Evolutionary conservation across 768 basidiomycete species (phyloP).

Genomic region (Agaricus subrufescens): DNA sequence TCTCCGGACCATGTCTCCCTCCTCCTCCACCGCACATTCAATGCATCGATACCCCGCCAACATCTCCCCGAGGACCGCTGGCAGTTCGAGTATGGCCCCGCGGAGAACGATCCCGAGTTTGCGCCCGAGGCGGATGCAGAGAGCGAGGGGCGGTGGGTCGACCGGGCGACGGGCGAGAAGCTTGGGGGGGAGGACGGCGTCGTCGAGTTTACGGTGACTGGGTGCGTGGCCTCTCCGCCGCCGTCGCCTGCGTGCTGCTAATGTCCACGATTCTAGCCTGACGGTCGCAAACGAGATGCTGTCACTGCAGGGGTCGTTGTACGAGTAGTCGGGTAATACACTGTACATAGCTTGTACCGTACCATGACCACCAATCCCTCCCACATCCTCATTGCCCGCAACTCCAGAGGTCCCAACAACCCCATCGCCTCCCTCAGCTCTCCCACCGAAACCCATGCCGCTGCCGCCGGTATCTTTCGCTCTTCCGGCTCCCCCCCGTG

Average conservation of each 20-base stretch:
- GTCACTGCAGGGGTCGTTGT: conserved; percentile 65
- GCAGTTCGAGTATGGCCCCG: conserved; percentile 83
- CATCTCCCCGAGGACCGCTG: conserved; percentile 81
- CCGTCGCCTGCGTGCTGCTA: conserved; percentile 4
- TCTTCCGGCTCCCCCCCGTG: conserved; percentile 77
- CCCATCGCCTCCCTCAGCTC: conserved; percentile 79
- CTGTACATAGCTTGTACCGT: too few relatives aligned
- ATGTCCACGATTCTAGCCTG: conserved; percentile 39
- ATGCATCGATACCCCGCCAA: conserved; percentile 89
- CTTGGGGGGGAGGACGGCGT: conserved; percentile 67
- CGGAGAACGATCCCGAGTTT: conserved; percentile 76
- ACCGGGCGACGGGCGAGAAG: conserved; percentile 58
- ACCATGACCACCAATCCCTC: conserved; percentile 72
- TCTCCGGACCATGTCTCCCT: conserved; percentile 92
- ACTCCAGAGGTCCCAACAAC: conserved; percentile 71
- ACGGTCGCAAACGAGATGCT: conserved; percentile 93
- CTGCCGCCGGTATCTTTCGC: conserved; percentile 79
- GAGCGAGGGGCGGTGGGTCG: conserved; percentile 74
- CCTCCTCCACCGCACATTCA: conserved; percentile 88
- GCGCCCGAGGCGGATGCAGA: conserved; percentile 37
- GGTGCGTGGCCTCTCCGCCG: conserved; percentile 42
- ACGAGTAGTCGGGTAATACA: conserved; percentile 14
- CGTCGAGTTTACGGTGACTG: conserved; percentile 83
- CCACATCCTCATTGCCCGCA: conserved; percentile 85
- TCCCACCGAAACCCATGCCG: conserved; percentile 85